Evolutionary conservation across 805 yeast species (phyloP), one percentile per base, ranked within the genome.

Genomic region (Suhomyces sp.): DNA sequence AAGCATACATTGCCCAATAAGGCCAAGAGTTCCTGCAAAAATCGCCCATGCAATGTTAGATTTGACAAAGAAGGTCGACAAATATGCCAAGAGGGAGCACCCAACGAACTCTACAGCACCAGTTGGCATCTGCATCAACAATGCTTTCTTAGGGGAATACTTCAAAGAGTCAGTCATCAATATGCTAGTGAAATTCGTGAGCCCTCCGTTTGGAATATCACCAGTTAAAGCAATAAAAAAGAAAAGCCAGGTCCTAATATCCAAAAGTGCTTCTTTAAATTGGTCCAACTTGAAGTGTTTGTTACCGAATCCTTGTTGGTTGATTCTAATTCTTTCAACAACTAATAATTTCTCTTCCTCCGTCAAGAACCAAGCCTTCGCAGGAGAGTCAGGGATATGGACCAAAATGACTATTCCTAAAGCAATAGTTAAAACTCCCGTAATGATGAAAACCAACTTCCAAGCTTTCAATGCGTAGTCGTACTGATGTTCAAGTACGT

Each of bases 381-480:
- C 42, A 12, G 87, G 86, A 21, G 63, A 54, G 44, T 76, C 79
- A 12, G 86, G 85, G 31, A 82, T 50, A 53, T 74, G 76, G 35
- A 74, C 43, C 28, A 56, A 54, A 39, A 77, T 63, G 9, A 69
- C 35, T 7, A 71, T 33, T 5, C 83, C 84, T n/a, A 76, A 47
- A 9, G 70, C 48, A 4, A 79, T 54, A 3, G 87, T 80, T 38
- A 77, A 65, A 6, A 68, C 51, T 10, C 93, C 95, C 25, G 76
- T 70, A 19, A 81, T 63, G 30, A 83, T 58, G 52, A 72, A 83
- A 4, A 81, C 53, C n/a, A 76, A 53, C 50, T 74, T 77, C 90
- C 90, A 84, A 3, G 81, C 65, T 3, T 56, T 63, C 4, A 78
- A 55, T 17, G 63, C 33, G 53, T 66, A 74, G 8, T 50, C 33